Conservation (phyloP, 2,329 filamentous ascomycete species). For the Ophiocordyceps polyrhachis-furcata region DNA sequence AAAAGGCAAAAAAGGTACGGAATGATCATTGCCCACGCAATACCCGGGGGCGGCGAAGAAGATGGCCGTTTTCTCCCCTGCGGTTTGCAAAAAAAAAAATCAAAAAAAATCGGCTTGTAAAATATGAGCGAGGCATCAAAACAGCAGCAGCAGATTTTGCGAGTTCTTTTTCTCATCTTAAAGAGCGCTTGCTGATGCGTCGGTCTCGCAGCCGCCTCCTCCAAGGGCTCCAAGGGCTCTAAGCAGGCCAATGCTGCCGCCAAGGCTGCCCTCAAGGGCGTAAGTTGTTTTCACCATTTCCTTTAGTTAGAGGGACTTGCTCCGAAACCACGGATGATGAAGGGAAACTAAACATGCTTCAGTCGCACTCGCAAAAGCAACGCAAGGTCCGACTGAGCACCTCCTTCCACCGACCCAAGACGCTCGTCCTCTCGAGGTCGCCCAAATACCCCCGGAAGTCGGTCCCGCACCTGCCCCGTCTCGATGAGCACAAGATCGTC, state of each 20-base stretch:
- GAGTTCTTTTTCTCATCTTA: slow-evolving; percentile 39
- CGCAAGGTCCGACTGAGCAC: slow-evolving; percentile 84
- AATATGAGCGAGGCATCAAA: slow-evolving; percentile 23
- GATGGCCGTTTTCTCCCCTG: not conserved
- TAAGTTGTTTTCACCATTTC: slow-evolving; percentile 49
- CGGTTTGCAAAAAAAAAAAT: too few relatives aligned
- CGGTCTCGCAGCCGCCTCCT: slow-evolving; percentile 33
- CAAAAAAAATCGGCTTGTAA: too few relatives aligned
- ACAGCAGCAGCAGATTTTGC: slow-evolving; percentile 57
- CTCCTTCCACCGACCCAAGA: slow-evolving; percentile 97
- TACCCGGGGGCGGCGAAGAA: too few relatives aligned
- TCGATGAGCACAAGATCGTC: slow-evolving; percentile 96
- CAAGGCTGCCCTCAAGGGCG: slow-evolving; percentile 90
- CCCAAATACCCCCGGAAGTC: slow-evolving; percentile 97
- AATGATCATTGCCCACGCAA: slow-evolving; percentile 6
- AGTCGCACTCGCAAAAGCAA: slow-evolving; percentile 56
- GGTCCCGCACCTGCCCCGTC: slow-evolving; percentile 70
- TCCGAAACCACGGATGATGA: not conserved
- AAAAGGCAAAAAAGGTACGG: slow-evolving; percentile 31
- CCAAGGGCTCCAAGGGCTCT: slow-evolving; percentile 41
- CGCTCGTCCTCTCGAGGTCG: slow-evolving; percentile 70
- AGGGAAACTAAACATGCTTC: too few relatives aligned
- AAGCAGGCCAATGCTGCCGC: slow-evolving; percentile 89
- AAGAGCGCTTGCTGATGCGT: slow-evolving; percentile 57
- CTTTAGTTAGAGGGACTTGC: too few relatives aligned